A percentile compares a stretch with the other conserved stretches of the same genome.
phyloP scores from a whole-genome alignment of 768 basidiomycete genomes.

The Mycena filopes region DNA sequence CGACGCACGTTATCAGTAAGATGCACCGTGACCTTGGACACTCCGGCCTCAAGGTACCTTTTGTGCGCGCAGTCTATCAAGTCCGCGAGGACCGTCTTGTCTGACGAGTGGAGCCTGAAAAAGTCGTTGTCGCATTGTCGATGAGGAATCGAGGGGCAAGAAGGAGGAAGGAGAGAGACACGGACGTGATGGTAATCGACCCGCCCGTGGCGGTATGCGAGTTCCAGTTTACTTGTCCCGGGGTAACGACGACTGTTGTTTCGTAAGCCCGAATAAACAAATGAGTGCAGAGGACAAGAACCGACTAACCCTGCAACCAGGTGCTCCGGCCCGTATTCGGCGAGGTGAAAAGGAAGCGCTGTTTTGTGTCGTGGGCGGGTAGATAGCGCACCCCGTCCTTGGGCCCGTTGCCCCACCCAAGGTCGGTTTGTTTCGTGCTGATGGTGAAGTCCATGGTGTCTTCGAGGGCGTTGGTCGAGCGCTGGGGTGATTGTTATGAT shows the following conservation, averaged over 20 bases:
- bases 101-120: conserved; percentile 4
- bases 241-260: background rate
- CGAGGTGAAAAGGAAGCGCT: conserved; percentile 1
- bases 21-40: conserved; percentile 10
- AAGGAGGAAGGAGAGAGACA: background rate
- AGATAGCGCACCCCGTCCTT: conserved; percentile 3
- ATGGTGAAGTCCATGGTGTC: conserved; percentile 7
- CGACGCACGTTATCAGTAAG: background rate
- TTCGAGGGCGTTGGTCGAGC: conserved; percentile 6
- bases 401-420: conserved; percentile 2
- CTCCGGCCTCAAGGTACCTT: background rate
- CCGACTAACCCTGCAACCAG: conserved; percentile 4
- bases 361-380: background rate
- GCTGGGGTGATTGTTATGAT: background rate
- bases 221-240: background rate
- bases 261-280: background rate
- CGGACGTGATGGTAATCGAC: conserved; percentile 2
- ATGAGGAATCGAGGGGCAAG: background rate
- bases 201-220: background rate
- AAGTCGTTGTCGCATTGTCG: background rate
- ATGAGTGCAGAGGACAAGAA: background rate
- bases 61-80: conserved; percentile 3
- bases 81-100: conserved; percentile 5
- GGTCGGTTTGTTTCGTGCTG: conserved; percentile 11
- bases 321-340: background rate